Percentiles rank a stretch among this genome's conserved stretches.
These are phyloP conservation scores for Aurantiochytrium sp. DNA, from an alignment of 108 stramenopile species.

Conservation along the genomic window DNA sequence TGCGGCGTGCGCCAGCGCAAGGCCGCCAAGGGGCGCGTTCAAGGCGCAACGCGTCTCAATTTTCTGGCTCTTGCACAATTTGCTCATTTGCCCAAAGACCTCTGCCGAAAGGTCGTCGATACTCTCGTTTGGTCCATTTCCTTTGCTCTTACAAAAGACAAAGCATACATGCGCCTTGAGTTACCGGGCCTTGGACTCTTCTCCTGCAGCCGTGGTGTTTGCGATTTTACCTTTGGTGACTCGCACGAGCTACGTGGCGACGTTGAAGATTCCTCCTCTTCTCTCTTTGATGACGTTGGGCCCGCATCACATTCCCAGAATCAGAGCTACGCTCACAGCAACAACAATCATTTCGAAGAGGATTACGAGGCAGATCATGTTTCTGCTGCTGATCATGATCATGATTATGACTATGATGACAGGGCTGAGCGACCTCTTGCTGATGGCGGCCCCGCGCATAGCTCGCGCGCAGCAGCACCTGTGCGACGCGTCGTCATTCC, in stretches of 20 bases:
- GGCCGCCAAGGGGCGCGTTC: neutral
- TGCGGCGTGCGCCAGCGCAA: neutral
- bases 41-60: neutral
- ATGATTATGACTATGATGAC: too few relatives aligned
- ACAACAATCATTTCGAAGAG: neutral
- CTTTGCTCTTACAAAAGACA: neutral
- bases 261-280: neutral
- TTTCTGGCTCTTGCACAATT: neutral
- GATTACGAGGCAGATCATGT: too few relatives aligned
- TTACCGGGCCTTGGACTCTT: neutral
- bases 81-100: neutral
- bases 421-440: neutral
- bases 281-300: too few relatives aligned
- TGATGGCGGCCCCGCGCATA: neutral
- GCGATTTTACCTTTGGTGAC: neutral
- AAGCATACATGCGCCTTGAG: neutral
- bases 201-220: neutral
- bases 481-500: neutral
- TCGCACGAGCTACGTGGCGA: neutral
- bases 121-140: neutral
- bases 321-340: neutral
- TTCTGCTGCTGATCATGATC: too few relatives aligned
- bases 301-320: too few relatives aligned
- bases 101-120: constrained; percentile 13
- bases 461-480: neutral